Conservation (phyloP, 345 rosid species). For the Syzygium aqueum region DNA sequence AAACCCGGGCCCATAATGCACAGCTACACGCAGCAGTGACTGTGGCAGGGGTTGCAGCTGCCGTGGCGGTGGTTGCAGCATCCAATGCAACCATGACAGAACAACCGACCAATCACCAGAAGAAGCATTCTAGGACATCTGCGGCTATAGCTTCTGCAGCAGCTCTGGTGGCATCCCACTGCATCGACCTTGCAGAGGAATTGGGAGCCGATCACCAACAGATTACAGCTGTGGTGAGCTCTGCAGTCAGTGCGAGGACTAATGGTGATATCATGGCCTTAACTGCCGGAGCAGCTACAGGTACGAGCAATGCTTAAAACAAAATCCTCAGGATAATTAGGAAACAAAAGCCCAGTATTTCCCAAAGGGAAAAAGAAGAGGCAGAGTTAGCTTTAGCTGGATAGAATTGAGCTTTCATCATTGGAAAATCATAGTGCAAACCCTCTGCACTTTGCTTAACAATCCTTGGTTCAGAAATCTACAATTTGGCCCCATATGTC, state of each 20-base stretch:
- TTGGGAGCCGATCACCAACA: constrained; percentile 87
- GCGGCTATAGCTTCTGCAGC: constrained; percentile 81
- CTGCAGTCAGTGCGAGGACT: constrained; percentile 68
- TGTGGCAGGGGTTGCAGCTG: constrained; percentile 94
- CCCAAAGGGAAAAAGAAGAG: not conserved
- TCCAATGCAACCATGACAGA: constrained; percentile 37
- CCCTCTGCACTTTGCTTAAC: not conserved
- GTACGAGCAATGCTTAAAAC: constrained; percentile 12
- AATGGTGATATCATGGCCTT: constrained; percentile 88
- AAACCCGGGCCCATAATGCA: constrained; percentile 67
- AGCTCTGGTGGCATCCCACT: constrained; percentile 81
- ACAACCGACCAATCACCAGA: constrained; percentile 15
- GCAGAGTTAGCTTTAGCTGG: not conserved
- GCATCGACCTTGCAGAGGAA: constrained; percentile 90
- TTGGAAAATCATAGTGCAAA: not conserved
- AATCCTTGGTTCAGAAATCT: not conserved
- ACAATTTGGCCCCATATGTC: not conserved
- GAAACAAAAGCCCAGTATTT: not conserved
- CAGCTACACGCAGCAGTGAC: constrained; percentile 86
- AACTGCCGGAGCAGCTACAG: constrained; percentile 97
- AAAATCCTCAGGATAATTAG: not conserved
- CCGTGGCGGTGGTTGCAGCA: constrained; percentile 69
- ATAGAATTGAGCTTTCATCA: not conserved
- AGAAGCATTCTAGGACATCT: constrained; percentile 25
- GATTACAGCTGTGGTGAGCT: constrained; percentile 54